Base-by-base conservation (phyloP, 371 early-diverging fungal genomes). In the Mortierella sp. region DNA sequence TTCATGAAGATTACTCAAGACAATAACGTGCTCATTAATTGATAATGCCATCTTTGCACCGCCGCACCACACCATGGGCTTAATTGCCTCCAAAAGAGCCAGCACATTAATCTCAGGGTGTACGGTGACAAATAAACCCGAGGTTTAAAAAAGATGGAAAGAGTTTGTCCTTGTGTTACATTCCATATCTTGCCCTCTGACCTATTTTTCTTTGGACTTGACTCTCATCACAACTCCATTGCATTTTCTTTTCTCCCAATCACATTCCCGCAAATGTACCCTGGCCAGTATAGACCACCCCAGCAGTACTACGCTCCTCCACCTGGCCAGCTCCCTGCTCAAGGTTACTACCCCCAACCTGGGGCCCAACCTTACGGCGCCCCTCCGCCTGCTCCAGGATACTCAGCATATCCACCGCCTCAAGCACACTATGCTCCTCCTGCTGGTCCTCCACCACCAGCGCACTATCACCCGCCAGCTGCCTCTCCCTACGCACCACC, bases 231-330 rank as follows among this genome's bases (percentile, higher is more conserved):
- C 43, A 20, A 14, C 24, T 62, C 10, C 24, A 30, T 40, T 60
- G 6, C 35, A 3, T 4, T 39, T 61, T 20, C 61, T n/a, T 61
- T 52, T 12, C 6, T 45, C 64, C 5, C n/a, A 43, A 45, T 16
- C 6, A n/a, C 18, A 20, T 10, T 26, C 26, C 10, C 16, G 51
- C 6, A 40, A 24, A 73, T 70, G 71, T 79, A 74, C 24, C 79
- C 79, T 0, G 79, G 75, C 8, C 64, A 79, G 0, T 74, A 79
- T 63, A 66, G 57, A 45, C 52, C 65, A 32, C 54, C 39, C n/a
- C 72, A 43, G n/a, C 40, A 30, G 51, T 35, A 32, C 18, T 43
- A 51, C 47, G 35, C 61, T 37, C 55, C 66, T 26, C 55, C 65
- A 35, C 39, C 43, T 6, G 59, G 49, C 0, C 39, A 59, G 1